Conservation (phyloP, 768 basidiomycete genomes). For the Strobilomyces dryophilus region DNA sequence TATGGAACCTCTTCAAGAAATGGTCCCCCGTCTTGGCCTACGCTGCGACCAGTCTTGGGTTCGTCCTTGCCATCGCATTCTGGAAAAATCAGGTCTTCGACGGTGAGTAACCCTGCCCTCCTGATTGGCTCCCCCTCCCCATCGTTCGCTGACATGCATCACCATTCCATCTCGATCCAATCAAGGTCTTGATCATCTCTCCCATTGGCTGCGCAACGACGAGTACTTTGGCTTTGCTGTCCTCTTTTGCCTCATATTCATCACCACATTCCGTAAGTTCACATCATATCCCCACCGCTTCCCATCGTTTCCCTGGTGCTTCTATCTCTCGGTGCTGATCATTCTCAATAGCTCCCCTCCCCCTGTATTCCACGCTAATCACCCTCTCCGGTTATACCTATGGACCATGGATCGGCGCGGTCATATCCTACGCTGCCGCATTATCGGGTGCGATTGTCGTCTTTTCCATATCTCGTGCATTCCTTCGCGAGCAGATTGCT, state of each 20-base stretch:
- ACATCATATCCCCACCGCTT: constrained; percentile 1
- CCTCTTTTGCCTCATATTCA: constrained; percentile 78
- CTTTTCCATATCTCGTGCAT: constrained; percentile 72
- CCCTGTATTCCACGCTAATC: constrained; percentile 91
- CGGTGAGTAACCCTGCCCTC: constrained; percentile 44
- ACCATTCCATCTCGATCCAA: background rate
- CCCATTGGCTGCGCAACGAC: constrained; percentile 72
- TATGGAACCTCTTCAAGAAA: constrained; percentile 58
- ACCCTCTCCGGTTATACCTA: constrained; percentile 90
- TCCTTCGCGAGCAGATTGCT: constrained; percentile 67
- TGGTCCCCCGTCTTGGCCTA: constrained; percentile 81
- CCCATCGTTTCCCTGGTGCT: constrained; percentile 7
- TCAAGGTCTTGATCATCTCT: constrained; percentile 76
- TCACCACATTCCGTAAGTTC: constrained; percentile 81
- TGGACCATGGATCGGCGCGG: constrained; percentile 77
- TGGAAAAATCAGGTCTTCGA: constrained; percentile 81
- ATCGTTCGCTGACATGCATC: background rate
- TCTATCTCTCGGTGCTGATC: constrained; percentile 10
- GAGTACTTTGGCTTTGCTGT: constrained; percentile 70
- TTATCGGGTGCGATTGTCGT: constrained; percentile 81
- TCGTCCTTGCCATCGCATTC: constrained; percentile 76
- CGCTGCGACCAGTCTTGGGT: constrained; percentile 69
- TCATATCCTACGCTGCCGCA: constrained; percentile 85
- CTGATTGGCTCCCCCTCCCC: background rate
- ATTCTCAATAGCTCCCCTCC: constrained; percentile 65